Base-by-base conservation (phyloP, 495 filamentous ascomycete species). In the Elaphomyces granulatus region DNA sequence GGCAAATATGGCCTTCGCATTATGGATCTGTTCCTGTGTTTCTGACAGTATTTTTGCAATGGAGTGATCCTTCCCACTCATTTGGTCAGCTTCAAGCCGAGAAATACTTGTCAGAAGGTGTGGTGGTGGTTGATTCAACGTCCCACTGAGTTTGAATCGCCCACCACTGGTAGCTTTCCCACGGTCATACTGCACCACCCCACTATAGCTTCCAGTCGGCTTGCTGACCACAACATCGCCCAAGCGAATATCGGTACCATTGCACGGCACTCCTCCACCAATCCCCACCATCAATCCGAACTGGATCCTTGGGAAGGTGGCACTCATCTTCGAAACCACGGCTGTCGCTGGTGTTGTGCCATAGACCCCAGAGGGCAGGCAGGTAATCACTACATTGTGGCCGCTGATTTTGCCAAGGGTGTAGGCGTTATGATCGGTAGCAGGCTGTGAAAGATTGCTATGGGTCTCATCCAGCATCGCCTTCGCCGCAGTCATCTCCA, bases 161-260 rank as follows among this genome's bases (percentile, higher is more conserved):
- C 45, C 50, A 17, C 47, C 51, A 34, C 18, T 34, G 9, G 48
- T 28, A 10, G 42, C 41, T 38, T 62, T 66, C 9, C 61, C 63
- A 36, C 54, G 45, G 36, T 67, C 55, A 42, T 61, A 67, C 42
- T 66, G 58, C 6, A 69, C 49, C 2, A 68, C 63, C 15, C 63
- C 60, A 20, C 51, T 49, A 42, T 41, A 46, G 8, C 20, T 48
- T 14, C 37, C 44, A n/a, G 21, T 45, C 6, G 59, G 55, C 18
- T 52, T 41, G 48, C 63, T 59, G 36, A 71, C 54, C 2, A 68
- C 62, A 9, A 69, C 52, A 49, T 67, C 64, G 19, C 66, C 64
- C 8, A 68, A 54, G 31, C 53, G 52, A 34, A 63, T 50, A 40
- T 68, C 59, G 18, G 50, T n/a, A n/a, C n/a, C 36, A 36, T 42